Evolutionary conservation across 805 yeast species (phyloP).

Genomic region (Barnettozyma populi): DNA sequence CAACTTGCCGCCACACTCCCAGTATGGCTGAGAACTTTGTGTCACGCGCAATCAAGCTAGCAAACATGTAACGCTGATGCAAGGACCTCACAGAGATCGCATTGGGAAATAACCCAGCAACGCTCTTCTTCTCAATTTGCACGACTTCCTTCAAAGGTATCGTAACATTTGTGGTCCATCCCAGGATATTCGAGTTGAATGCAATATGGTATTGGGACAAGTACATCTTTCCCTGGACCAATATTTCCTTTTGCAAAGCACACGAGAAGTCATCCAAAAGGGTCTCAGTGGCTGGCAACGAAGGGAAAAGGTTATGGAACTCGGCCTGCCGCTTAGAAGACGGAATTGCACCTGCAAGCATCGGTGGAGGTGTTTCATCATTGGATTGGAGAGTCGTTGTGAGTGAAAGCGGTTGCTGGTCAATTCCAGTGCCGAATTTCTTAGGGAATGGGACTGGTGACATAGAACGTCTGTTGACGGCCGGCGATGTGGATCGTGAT

Average conservation of each 20-base stretch:
- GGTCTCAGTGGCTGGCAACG: conserved; percentile 62
- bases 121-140: conserved; percentile 70
- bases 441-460: background rate
- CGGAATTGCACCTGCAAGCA: background rate
- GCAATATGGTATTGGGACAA: conserved; percentile 72
- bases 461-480: background rate
- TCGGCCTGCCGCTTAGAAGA: conserved; percentile 56
- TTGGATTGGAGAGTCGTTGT: background rate
- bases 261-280: conserved; percentile 84
- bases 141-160: conserved; percentile 73
- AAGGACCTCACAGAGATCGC: conserved; percentile 46
- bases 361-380: background rate
- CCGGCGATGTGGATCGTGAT: background rate
- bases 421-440: background rate
- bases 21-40: conserved; percentile 43
- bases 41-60: conserved; percentile 81
- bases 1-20: conserved; percentile 53
- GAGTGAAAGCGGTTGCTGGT: background rate
- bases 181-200: conserved; percentile 81
- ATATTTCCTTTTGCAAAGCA: conserved; percentile 81
- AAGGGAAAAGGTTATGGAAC: conserved; percentile 69
- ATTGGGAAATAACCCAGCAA: conserved; percentile 88
- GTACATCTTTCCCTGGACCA: conserved; percentile 83
- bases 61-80: conserved; percentile 68
- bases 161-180: conserved; percentile 81